Evolutionary conservation across 73 alveolate species (phyloP).

Genomic region (Effrenium voratum): DNA sequence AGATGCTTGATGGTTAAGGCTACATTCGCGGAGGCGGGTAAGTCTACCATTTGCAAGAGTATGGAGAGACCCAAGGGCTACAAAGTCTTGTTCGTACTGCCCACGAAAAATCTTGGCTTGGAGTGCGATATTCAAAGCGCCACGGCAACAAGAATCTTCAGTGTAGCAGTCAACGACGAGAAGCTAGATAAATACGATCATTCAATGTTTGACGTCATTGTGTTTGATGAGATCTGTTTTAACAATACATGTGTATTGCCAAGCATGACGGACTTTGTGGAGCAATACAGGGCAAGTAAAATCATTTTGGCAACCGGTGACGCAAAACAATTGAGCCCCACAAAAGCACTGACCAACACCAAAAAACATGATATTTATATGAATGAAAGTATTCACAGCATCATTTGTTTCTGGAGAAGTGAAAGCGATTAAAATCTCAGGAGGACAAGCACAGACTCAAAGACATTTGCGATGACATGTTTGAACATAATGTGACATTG

Average conservation of each 20-base stretch:
- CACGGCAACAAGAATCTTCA: not conserved
- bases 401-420: not conserved
- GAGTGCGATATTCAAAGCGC: not conserved
- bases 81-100: not conserved
- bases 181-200: not conserved
- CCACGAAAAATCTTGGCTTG: not conserved
- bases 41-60: not conserved
- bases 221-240: constrained; percentile 7
- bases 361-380: not conserved
- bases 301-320: constrained; percentile 16
- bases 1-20: not conserved
- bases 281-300: not conserved
- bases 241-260: not conserved
- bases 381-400: constrained; percentile 6
- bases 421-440: not conserved
- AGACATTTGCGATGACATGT: not conserved
- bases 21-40: not conserved
- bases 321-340: not conserved
- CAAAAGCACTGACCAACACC: constrained; percentile 25
- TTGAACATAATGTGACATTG: not conserved
- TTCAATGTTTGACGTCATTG: not conserved
- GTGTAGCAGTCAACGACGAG: not conserved
- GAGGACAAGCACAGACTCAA: not conserved
- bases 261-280: not conserved
- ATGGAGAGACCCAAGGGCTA: not conserved